Base-by-base conservation (phyloP, 2,329 filamentous ascomycete species). In the Cordyceps pruinosa region DNA sequence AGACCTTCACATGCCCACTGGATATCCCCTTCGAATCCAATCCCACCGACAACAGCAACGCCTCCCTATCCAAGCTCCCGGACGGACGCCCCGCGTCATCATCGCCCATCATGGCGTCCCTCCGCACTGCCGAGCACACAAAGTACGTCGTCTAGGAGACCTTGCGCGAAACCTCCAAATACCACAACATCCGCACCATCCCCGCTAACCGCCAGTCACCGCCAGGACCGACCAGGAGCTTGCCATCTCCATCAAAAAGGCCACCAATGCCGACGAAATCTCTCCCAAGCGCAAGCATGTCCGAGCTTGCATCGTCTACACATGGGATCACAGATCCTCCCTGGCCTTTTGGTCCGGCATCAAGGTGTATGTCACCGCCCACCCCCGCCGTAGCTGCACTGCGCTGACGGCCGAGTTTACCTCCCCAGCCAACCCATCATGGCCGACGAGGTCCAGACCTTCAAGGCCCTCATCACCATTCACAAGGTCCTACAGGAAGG, bases 401-500 rank as follows among this genome's bases (percentile, higher is more conserved):
- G 28, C 44, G 28, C 39, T 56, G 13, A 52, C 41, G n/a, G 19
- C 8, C 32, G 23, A 35, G 32, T 42, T 21, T 23, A 23, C 17
- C 17, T 10, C 30, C 15, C 41, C 64, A 95, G 90, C 67, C 93
- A 97, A 76, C 94, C 94, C n/a, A 91, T 99, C 68, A 84, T 97
- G 63, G 93, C 94, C 73, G 94, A 99, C 70, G 94, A 99, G 77
- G 87, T 99, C 39, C 94, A 99, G 77, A 97, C 94, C 4, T 99
- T 97, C 82, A 99, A 99, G 73, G 92, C 94, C 48, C 82, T 99
- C 60, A 97, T 97, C 68, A 97, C 91, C 23, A 85, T 97, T 63
- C 94, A 99, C 77, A 97, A 97, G 72, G 93, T 99, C 54, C 80
- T 99, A 19, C 94, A 99, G 70, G 94, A 99, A 73, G 94, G 94